phyloP scores from a whole-genome alignment of 179 eudicot species.

The Actinidia chinensis region DNA sequence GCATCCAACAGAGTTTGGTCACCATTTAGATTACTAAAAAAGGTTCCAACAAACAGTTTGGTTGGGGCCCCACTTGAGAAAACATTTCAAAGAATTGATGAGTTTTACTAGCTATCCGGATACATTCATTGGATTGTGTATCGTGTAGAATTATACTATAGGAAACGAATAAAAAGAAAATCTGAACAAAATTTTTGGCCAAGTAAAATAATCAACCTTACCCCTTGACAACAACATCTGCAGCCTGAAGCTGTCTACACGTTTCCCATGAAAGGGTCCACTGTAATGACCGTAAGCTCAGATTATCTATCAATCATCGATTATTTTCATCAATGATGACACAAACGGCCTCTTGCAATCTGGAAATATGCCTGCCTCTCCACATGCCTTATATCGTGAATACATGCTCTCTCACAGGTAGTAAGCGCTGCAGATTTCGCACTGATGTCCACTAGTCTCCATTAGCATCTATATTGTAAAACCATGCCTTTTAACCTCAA shows the following conservation, averaged over 20 bases:
- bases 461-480: conserved; percentile 51
- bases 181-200: not conserved
- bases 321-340: conserved; percentile 78
- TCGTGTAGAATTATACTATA: no score
- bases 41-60: not conserved
- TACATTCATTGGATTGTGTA: not conserved
- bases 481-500: conserved; percentile 80
- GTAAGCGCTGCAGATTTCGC: conserved; percentile 89
- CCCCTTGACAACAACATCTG: conserved; percentile 90
- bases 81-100: not conserved
- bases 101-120: not conserved
- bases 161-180: conserved; percentile 16
- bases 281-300: conserved; percentile 72
- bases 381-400: conserved; percentile 64
- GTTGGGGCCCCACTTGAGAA: not conserved
- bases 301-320: conserved; percentile 77
- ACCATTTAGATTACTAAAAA: no score
- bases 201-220: conserved; percentile 53
- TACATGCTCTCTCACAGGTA: conserved; percentile 82
- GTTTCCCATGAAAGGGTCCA: conserved; percentile 95
- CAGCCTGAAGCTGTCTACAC: conserved; percentile 93
- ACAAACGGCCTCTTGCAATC: conserved; percentile 84
- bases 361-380: conserved; percentile 82
- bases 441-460: conserved; percentile 82
- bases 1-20: not conserved